Evolutionary conservation across 2,329 filamentous ascomycete genomes (phyloP).

Genomic region (Diaporthe nobilis): DNA sequence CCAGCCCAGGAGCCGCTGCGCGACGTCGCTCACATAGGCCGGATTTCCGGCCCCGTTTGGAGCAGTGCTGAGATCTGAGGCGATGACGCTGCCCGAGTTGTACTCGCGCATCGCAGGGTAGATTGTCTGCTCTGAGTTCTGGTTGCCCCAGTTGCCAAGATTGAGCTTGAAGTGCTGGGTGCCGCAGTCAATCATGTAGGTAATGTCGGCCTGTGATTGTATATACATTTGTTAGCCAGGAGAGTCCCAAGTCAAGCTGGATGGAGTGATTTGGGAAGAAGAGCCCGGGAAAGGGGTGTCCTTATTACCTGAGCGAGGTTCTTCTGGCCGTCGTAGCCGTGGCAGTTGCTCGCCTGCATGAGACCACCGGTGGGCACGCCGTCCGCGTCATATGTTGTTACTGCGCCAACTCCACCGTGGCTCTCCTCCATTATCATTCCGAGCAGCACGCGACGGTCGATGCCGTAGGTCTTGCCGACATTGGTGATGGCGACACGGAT

Average conservation of each 20-base stretch:
- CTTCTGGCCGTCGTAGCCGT: slow-evolving; percentile 52
- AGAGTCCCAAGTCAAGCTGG: background rate
- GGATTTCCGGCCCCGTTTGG: slow-evolving; percentile 31
- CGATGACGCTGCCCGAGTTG: slow-evolving; percentile 56
- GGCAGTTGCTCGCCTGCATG: slow-evolving; percentile 56
- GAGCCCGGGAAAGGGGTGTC: background rate
- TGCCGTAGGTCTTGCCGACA: slow-evolving; percentile 49
- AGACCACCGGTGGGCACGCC: slow-evolving; percentile 53
- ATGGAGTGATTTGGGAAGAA: no score
- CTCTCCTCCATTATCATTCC: slow-evolving; percentile 59
- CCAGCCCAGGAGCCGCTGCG: slow-evolving; percentile 30
- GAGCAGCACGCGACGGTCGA: slow-evolving; percentile 55
- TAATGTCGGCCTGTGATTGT: slow-evolving; percentile 2
- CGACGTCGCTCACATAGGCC: slow-evolving; percentile 34
- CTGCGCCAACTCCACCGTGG: slow-evolving; percentile 55
- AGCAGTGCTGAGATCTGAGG: slow-evolving; percentile 52
- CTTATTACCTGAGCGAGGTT: slow-evolving; percentile 49
- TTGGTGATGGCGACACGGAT: slow-evolving; percentile 52
- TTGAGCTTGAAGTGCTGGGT: slow-evolving; percentile 49
- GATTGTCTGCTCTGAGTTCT: slow-evolving; percentile 49
- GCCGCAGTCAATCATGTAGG: slow-evolving; percentile 43
- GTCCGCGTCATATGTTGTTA: slow-evolving; percentile 53
- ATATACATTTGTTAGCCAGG: background rate
- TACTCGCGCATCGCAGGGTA: slow-evolving; percentile 57
- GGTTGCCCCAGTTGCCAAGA: slow-evolving; percentile 48